A percentile compares a stretch with the other conserved stretches of the same genome.
These are phyloP conservation scores for Ascobolus immersus DNA, from an alignment of 495 filamentous ascomycete species.

Conservation along the genomic window DNA sequence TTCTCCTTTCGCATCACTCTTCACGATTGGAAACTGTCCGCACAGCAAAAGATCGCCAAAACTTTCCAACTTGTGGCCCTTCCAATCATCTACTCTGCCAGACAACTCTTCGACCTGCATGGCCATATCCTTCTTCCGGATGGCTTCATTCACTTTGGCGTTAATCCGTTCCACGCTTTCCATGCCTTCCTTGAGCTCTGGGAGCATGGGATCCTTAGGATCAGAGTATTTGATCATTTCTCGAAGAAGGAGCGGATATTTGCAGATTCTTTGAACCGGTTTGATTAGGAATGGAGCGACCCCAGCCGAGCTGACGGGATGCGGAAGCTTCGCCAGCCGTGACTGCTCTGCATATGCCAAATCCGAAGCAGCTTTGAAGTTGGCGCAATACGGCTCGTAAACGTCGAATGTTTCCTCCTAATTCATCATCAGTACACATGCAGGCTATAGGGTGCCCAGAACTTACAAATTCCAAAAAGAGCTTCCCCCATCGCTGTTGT, in stretches of 20 bases:
- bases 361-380: slow-evolving; percentile 21
- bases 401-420: slow-evolving; percentile 58
- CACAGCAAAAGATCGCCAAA: slow-evolving; percentile 76
- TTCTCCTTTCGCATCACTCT: slow-evolving; percentile 52
- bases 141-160: slow-evolving; percentile 62
- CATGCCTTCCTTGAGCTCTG: slow-evolving; percentile 41
- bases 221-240: slow-evolving; percentile 64
- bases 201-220: slow-evolving; percentile 43
- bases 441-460: slow-evolving; percentile 4
- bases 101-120: slow-evolving; percentile 60
- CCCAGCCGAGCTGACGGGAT: slow-evolving; percentile 13
- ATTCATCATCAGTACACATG: slow-evolving; percentile 1
- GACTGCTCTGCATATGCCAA: slow-evolving; percentile 12
- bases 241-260: slow-evolving; percentile 75
- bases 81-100: slow-evolving; percentile 88
- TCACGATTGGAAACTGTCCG: slow-evolving; percentile 82
- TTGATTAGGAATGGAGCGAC: slow-evolving; percentile 82
- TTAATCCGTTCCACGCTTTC: slow-evolving; percentile 54
- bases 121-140: slow-evolving; percentile 57
- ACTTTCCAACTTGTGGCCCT: slow-evolving; percentile 62
- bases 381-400: slow-evolving; percentile 91
- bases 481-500: slow-evolving; percentile 69
- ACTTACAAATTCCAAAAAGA: slow-evolving; percentile 40
- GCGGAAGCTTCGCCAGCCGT: slow-evolving; percentile 11
- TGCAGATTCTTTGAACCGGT: slow-evolving; percentile 81